These are phyloP conservation scores for Mycena capillaripes DNA, from an alignment of 768 basidiomycete genomes.

Conservation along the genomic window DNA sequence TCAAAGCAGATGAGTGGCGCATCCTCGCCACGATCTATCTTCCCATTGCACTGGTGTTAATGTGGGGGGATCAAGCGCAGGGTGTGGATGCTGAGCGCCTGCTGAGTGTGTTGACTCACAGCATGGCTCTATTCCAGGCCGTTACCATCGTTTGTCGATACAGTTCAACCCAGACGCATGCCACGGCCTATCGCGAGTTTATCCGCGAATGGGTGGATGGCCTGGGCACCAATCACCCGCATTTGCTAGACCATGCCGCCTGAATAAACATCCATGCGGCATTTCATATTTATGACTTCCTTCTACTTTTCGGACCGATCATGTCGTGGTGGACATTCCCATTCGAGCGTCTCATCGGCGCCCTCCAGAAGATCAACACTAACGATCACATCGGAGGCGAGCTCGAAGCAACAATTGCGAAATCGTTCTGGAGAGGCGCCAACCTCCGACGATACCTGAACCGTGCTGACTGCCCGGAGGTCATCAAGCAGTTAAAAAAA, in stretches of 20 bases:
- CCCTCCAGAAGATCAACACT: conserved; percentile 45
- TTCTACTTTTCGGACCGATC: conserved; percentile 49
- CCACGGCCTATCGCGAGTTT: conserved; percentile 14
- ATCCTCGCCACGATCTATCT: conserved; percentile 35
- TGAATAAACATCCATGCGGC: conserved; percentile 44
- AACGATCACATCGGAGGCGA: conserved; percentile 46
- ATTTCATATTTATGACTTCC: conserved; percentile 50
- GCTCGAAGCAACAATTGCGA: not conserved
- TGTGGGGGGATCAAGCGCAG: conserved; percentile 33
- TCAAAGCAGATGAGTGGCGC: conserved; percentile 47
- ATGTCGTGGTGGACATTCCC: conserved; percentile 55
- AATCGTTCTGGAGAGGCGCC: not conserved
- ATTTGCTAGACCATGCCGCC: not conserved
- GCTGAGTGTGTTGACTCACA: conserved; percentile 39
- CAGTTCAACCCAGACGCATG: conserved; percentile 14
- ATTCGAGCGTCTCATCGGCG: conserved; percentile 53
- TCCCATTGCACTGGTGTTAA: conserved; percentile 39
- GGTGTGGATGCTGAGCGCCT: not conserved
- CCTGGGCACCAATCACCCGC: conserved; percentile 38
- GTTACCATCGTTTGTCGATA: conserved; percentile 35
- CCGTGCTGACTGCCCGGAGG: not conserved
- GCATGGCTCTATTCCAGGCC: conserved; percentile 43
- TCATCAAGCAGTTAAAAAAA: not conserved
- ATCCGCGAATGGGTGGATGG: conserved; percentile 41
- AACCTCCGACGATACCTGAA: not conserved